phyloP scores from a whole-genome alignment of 2,329 filamentous ascomycete genomes.

The Aspergillus costaricaensis region DNA sequence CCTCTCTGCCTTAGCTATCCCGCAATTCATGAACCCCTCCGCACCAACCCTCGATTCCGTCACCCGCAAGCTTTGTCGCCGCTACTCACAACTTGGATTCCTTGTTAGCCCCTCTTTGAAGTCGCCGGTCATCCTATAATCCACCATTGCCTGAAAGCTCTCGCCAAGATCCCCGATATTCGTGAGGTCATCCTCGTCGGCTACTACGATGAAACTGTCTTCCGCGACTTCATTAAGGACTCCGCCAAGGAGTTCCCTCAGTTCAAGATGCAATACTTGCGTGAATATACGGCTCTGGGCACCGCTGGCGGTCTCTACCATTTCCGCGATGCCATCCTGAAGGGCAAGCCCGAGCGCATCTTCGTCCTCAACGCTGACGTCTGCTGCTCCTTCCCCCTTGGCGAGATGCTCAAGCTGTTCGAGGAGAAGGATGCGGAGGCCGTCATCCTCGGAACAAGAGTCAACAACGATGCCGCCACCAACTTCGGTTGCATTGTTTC shows the following conservation, averaged over 20 bases:
- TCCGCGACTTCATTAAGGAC: conserved; percentile 97
- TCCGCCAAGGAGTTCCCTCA: conserved; percentile 80
- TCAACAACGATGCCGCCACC: conserved; percentile 84
- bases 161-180: conserved; percentile 87
- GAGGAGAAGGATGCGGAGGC: conserved; percentile 95
- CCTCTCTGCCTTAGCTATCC: conserved; percentile 12
- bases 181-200: conserved; percentile 97
- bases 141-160: conserved; percentile 92
- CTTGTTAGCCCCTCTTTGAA: conserved; percentile 83
- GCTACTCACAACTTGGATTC: conserved; percentile 4
- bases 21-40: not conserved
- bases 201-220: conserved; percentile 97
- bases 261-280: conserved; percentile 89
- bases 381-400: conserved; percentile 96
- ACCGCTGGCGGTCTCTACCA: conserved; percentile 97
- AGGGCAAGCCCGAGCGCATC: conserved; percentile 89
- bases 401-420: conserved; percentile 92
- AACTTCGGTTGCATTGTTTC: conserved; percentile 99
- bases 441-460: conserved; percentile 89
- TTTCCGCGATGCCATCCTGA: conserved; percentile 98
- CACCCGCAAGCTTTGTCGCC: not conserved
- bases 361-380: conserved; percentile 98
- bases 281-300: conserved; percentile 94
- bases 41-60: conserved; percentile 1
- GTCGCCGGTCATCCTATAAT: conserved; percentile 98